Percentiles rank a stretch among this genome's conserved stretches.
phyloP scores from a whole-genome alignment of 805 yeast species.

The Pichia rugopelliculosa region DNA sequence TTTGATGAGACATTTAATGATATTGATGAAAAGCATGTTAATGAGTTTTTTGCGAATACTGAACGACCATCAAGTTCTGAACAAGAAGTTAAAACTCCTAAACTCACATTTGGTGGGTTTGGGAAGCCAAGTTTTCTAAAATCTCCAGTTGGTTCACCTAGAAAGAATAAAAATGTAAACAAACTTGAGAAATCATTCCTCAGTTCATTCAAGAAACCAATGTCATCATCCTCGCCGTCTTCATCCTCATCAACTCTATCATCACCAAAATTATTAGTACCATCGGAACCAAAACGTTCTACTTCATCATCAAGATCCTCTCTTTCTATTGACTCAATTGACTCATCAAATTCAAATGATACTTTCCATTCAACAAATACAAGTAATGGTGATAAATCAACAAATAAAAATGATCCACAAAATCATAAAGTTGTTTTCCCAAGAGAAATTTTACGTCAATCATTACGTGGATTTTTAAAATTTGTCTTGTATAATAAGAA shows the following conservation, averaged over 20 bases:
- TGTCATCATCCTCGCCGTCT: background rate
- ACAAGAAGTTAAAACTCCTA: background rate
- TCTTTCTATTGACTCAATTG: background rate
- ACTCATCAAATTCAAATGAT: constrained; percentile 1
- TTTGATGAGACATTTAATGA: constrained; percentile 1
- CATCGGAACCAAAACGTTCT: background rate
- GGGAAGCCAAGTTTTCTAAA: constrained; percentile 1
- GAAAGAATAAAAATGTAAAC: background rate
- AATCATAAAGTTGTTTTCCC: constrained; percentile 32
- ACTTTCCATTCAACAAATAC: constrained; percentile 6
- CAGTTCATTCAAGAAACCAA: constrained; percentile 4
- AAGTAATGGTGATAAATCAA: too few relatives aligned
- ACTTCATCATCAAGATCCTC: background rate
- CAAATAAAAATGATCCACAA: background rate
- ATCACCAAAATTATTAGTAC: background rate
- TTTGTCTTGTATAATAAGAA: constrained; percentile 46
- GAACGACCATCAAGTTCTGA: background rate
- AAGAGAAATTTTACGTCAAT: constrained; percentile 70
- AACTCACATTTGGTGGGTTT: background rate
- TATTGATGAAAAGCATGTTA: constrained; percentile 7
- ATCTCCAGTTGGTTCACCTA: constrained; percentile 5
- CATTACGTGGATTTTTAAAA: constrained; percentile 67
- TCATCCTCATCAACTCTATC: constrained; percentile 1
- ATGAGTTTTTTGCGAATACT: constrained; percentile 2
- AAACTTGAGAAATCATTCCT: constrained; percentile 8